Evolutionary conservation across 108 stramenopile species (phyloP).

Genomic region (Nannochloropsis granulata): DNA sequence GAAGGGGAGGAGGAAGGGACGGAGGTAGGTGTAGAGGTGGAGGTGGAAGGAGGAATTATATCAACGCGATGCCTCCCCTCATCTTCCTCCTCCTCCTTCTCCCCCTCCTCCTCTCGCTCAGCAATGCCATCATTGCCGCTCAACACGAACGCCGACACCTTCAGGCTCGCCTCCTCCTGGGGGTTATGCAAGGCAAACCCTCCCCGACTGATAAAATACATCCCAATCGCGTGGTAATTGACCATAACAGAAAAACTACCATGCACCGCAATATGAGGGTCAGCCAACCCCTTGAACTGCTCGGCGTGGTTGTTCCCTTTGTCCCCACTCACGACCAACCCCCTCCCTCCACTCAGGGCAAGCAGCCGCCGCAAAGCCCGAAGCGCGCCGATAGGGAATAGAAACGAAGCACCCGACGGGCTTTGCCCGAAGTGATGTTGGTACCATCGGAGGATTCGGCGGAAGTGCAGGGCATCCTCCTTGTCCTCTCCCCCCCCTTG

Average conservation of each 20-base stretch:
- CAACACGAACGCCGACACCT: slow-evolving; percentile 44
- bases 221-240: slow-evolving; percentile 57
- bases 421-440: slow-evolving; percentile 28
- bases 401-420: slow-evolving; percentile 39
- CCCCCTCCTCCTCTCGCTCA: background rate
- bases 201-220: slow-evolving; percentile 46
- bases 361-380: slow-evolving; percentile 38
- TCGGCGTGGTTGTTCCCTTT: slow-evolving; percentile 52
- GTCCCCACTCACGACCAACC: slow-evolving; percentile 44
- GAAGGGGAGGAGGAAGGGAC: background rate
- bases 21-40: background rate
- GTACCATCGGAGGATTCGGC: slow-evolving; percentile 43
- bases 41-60: too few species aligned
- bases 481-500: slow-evolving; percentile 31
- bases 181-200: slow-evolving; percentile 51
- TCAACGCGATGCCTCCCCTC: too few species aligned
- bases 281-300: slow-evolving; percentile 46
- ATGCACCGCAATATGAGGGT: slow-evolving; percentile 57
- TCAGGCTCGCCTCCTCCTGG: slow-evolving; percentile 44
- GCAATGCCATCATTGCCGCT: slow-evolving; percentile 19
- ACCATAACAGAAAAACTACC: slow-evolving; percentile 55
- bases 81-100: background rate
- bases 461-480: slow-evolving; percentile 22
- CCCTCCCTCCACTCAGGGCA: slow-evolving; percentile 30
- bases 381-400: slow-evolving; percentile 48